Evolutionary conservation across 2,329 filamentous ascomycete genomes (phyloP), one percentile per base, ranked within the genome.

Genomic region (Colletotrichum sp.): DNA sequence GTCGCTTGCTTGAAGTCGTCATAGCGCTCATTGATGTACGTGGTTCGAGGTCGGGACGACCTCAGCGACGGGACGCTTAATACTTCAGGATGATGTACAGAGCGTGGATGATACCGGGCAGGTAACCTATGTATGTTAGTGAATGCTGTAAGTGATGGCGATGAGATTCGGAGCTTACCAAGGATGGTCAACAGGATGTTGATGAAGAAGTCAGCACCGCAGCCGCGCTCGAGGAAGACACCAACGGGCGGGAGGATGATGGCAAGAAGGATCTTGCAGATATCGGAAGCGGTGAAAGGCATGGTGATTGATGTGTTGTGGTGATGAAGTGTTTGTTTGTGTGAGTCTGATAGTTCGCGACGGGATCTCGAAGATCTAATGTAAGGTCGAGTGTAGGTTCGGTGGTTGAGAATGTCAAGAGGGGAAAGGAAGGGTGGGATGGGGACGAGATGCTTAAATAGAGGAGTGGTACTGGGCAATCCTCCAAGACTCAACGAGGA

Each of bases 71-170:
- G 30, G 7, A 7, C 68, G 62, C 72, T 79, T 95, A 97, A 84
- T 96, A 96, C 87, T 96, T 97, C 81, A 97, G 90, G 80, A 98
- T 97, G 82, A 98, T 96, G 90, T 97, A 98, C 88, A 98, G 87
- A 77, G 96, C 96, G 89, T 98, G 96, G 85, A 98, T 95, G 88
- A 98, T 96, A 85, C 95, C 94, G 78, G 94, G 94, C 81, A 96
- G 90, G 83, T 89, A 89, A 82, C 87, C 87, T 88, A 68, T 80
- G 83, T 84, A 66, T 55, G 43, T 77, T 75, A 77, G 64, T 28
- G 26, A 18, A 14, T 28, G 26, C n/a, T 30, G 10, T 14, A 5
- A 4, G 1, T 34, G 43, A 52, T 68, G 66, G 61, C 71, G 38
- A 70, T 56, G 28, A 56, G 55, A 48, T 38, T 56, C 72, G 64